A percentile compares a stretch with the other conserved stretches of the same genome.
Conservation (phyloP, 148 eudicot species). For the Camellia granthamiana region DNA sequence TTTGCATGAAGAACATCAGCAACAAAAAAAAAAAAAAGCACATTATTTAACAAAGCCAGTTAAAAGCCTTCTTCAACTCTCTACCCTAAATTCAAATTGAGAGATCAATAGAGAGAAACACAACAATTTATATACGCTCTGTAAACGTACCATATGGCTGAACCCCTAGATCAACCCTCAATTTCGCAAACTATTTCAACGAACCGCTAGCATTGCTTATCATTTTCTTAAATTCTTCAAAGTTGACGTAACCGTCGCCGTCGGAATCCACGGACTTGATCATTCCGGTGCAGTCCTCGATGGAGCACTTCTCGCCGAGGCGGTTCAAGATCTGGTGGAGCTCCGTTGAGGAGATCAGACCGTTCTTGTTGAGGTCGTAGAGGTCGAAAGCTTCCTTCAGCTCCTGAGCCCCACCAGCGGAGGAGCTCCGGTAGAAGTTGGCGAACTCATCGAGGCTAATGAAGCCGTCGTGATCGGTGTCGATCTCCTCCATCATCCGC, state of each 20-base stretch:
- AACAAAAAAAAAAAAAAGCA: too few species aligned
- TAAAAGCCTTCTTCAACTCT: too few species aligned
- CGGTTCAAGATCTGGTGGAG: constrained; percentile 57
- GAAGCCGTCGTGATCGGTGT: constrained; percentile 65
- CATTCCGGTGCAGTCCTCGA: constrained; percentile 62
- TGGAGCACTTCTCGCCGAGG: constrained; percentile 64
- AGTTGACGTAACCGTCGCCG: constrained; percentile 70
- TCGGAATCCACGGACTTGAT: constrained; percentile 65
- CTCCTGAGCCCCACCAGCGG: constrained; percentile 36
- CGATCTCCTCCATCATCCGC: constrained; percentile 71
- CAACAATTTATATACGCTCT: too few species aligned
- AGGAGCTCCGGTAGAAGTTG: constrained; percentile 28
- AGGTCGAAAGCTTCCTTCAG: constrained; percentile 65
- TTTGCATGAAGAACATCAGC: too few species aligned
- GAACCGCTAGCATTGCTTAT: constrained; percentile 32
- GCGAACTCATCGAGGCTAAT: constrained; percentile 53
- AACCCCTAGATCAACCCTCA: too few species aligned
- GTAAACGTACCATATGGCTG: too few species aligned
- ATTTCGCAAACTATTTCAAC: not conserved
- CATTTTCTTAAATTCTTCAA: constrained; percentile 79
- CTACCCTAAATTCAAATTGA: too few species aligned
- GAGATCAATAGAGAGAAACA: too few species aligned
- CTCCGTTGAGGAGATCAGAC: constrained; percentile 65
- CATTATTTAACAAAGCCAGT: too few species aligned
- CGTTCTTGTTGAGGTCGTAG: constrained; percentile 70